Conservation (phyloP, 441 rosid genomes). For the Populus hybrid region DNA sequence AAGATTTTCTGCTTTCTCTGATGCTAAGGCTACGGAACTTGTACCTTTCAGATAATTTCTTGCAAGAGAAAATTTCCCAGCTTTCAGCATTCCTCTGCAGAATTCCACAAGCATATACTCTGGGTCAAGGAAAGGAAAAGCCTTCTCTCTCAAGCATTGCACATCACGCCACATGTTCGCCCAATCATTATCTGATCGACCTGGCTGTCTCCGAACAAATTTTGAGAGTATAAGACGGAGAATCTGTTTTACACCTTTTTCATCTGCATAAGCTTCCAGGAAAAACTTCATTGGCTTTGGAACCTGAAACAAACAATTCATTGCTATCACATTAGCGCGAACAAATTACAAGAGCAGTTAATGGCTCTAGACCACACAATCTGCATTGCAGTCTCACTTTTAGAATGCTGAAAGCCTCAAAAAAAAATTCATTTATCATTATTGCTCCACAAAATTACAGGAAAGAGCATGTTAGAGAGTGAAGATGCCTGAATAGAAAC, state of each 20-base stretch:
- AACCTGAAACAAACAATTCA: slow-evolving; percentile 48
- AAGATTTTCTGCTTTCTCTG: slow-evolving; percentile 90
- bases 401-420: neutral
- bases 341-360: neutral
- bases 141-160: slow-evolving; percentile 31
- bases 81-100: slow-evolving; percentile 95
- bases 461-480: neutral
- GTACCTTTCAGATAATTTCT: slow-evolving; percentile 95
- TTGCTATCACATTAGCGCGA: slow-evolving; percentile 8
- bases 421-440: neutral
- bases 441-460: slow-evolving; percentile 1
- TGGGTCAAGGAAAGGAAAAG: slow-evolving; percentile 84
- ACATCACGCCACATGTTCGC: slow-evolving; percentile 98
- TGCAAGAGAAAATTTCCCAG: slow-evolving; percentile 97
- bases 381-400: neutral
- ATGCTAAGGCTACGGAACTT: slow-evolving; percentile 72
- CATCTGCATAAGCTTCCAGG: slow-evolving; percentile 78
- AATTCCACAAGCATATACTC: slow-evolving; percentile 90
- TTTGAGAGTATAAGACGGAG: slow-evolving; percentile 93
- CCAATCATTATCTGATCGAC: slow-evolving; percentile 96
- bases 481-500: neutral
- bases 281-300: slow-evolving; percentile 86
- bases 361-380: neutral
- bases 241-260: slow-evolving; percentile 88
- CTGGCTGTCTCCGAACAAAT: slow-evolving; percentile 81